These are phyloP conservation scores for Vigna radiata DNA, from an alignment of 306 rosid genomes.

Conservation along the genomic window DNA sequence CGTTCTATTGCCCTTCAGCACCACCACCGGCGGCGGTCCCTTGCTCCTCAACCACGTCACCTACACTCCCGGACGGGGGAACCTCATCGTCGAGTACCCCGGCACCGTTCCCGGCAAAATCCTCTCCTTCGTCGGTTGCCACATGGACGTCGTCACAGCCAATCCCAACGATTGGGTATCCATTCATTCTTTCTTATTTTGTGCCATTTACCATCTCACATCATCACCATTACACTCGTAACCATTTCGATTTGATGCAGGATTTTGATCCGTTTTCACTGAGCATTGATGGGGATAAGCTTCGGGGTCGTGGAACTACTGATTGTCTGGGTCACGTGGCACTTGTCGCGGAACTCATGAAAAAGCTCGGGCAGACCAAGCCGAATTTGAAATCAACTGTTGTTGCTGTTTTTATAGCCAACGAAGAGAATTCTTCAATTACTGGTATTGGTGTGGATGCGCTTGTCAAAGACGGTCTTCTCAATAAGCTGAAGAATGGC, in stretches of 20 bases:
- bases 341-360: constrained; percentile 83
- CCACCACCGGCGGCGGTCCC: constrained; percentile 82
- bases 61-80: constrained; percentile 75
- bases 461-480: constrained; percentile 80
- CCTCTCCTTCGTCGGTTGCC: constrained; percentile 86
- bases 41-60: constrained; percentile 73
- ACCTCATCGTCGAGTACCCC: constrained; percentile 84
- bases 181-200: background rate
- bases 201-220: background rate
- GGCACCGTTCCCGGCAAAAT: constrained; percentile 76
- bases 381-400: constrained; percentile 78
- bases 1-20: constrained; percentile 69
- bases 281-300: constrained; percentile 88
- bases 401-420: constrained; percentile 88
- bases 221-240: background rate
- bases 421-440: constrained; percentile 87
- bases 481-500: constrained; percentile 75
- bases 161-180: constrained; percentile 83
- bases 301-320: constrained; percentile 92
- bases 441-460: constrained; percentile 91
- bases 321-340: constrained; percentile 98
- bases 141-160: constrained; percentile 98
- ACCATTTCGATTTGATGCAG: constrained; percentile 47
- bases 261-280: constrained; percentile 92
- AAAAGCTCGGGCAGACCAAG: constrained; percentile 79